Evolutionary conservation across 345 rosid species (phyloP).

Genomic region (Murraya paniculata): DNA sequence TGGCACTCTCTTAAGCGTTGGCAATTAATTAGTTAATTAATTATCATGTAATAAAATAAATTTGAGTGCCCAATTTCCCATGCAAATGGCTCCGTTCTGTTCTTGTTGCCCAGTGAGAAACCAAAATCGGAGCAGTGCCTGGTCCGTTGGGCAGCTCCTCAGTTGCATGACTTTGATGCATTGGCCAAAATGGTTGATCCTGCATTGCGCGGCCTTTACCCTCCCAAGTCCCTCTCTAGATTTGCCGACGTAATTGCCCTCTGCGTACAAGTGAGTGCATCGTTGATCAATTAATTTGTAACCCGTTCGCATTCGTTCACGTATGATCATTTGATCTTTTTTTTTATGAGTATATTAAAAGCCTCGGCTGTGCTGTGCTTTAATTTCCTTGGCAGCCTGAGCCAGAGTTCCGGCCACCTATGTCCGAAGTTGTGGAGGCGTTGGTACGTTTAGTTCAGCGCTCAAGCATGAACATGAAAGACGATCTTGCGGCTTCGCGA

Average conservation of each 20-base stretch:
- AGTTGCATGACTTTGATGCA: constrained; percentile 66
- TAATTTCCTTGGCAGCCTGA: constrained; percentile 43
- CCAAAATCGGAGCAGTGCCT: constrained; percentile 72
- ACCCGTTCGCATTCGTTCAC: too few relatives aligned
- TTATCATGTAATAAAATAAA: too few relatives aligned
- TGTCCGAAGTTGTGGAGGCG: constrained; percentile 85
- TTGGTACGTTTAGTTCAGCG: constrained; percentile 67
- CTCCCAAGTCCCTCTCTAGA: constrained; percentile 72
- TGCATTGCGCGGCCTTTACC: constrained; percentile 83
- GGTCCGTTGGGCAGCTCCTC: constrained; percentile 83
- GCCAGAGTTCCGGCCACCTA: constrained; percentile 77
- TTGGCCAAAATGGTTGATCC: constrained; percentile 79
- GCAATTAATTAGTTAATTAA: too few relatives aligned
- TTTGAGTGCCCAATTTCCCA: not conserved
- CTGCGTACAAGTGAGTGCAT: constrained; percentile 63
- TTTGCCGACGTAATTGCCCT: constrained; percentile 80
- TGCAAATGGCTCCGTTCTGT: not conserved
- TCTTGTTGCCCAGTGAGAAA: constrained; percentile 40
- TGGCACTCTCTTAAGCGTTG: too few relatives aligned
- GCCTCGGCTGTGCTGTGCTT: too few relatives aligned
- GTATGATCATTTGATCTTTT: too few relatives aligned
- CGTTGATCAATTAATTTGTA: not conserved
- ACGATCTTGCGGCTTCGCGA: constrained; percentile 52
- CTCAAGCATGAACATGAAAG: constrained; percentile 46
- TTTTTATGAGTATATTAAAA: too few relatives aligned